A percentile compares a stretch with the other conserved stretches of the same genome.
Evolutionary conservation across 495 filamentous ascomycete species (phyloP).

Genomic region (Mycothermus thermophilus): DNA sequence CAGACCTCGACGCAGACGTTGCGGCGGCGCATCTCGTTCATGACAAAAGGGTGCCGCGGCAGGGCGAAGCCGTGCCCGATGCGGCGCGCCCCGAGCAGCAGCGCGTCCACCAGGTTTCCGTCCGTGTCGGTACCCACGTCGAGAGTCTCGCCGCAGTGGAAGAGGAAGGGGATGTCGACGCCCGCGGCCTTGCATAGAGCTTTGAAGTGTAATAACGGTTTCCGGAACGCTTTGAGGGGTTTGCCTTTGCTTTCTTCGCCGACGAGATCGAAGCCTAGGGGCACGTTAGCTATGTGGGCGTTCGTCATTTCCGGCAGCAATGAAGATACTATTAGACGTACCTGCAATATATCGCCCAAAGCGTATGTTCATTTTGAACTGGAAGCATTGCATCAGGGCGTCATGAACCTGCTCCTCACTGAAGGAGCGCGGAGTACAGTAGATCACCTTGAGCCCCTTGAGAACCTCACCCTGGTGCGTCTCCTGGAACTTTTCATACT

Average conservation of each 20-base stretch:
- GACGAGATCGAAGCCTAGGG: constrained; percentile 67
- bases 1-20: constrained; percentile 78
- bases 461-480: constrained; percentile 15
- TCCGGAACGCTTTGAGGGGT: constrained; percentile 54
- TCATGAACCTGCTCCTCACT: constrained; percentile 44
- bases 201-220: constrained; percentile 72
- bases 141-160: constrained; percentile 85
- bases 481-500: constrained; percentile 32
- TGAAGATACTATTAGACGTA: constrained; percentile 6
- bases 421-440: constrained; percentile 42
- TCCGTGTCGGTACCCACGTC: constrained; percentile 65
- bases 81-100: constrained; percentile 67
- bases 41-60: constrained; percentile 70
- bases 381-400: constrained; percentile 63
- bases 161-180: constrained; percentile 83
- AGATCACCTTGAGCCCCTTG: constrained; percentile 38
- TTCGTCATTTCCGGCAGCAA: neutral
- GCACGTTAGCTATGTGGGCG: no score
- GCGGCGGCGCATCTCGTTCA: constrained; percentile 68
- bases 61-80: constrained; percentile 91
- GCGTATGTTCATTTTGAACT: constrained; percentile 55
- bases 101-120: constrained; percentile 76
- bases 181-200: constrained; percentile 50
- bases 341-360: constrained; percentile 58
- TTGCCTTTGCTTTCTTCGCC: constrained; percentile 68